These are phyloP conservation scores for Nakazawaea populi DNA, from an alignment of 805 yeast genomes.

Conservation along the genomic window DNA sequence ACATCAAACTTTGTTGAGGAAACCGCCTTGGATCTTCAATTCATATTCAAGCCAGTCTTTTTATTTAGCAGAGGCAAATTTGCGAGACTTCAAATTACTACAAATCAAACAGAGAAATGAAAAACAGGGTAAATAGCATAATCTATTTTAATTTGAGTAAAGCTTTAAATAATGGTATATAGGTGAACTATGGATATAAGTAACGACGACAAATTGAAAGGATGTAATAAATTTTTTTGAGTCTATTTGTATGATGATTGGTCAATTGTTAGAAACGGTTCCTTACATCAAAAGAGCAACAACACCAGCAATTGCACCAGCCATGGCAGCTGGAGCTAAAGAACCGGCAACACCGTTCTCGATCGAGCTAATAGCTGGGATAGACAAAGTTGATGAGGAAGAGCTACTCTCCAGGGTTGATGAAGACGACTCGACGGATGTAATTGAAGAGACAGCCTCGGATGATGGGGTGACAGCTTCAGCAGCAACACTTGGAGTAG, in stretches of 20 bases:
- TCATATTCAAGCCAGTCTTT: too few relatives aligned
- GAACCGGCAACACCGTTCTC: constrained; percentile 15
- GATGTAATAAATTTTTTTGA: too few relatives aligned
- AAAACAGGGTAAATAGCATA: too few relatives aligned
- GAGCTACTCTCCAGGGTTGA: constrained; percentile 21
- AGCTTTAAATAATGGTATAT: neutral
- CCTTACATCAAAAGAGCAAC: constrained; percentile 16
- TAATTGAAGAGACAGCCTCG: constrained; percentile 17
- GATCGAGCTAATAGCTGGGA: constrained; percentile 13
- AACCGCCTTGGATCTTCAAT: too few relatives aligned
- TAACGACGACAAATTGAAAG: too few relatives aligned
- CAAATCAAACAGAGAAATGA: neutral
- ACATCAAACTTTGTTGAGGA: too few relatives aligned
- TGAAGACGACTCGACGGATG: constrained; percentile 21
- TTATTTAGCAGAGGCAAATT: too few relatives aligned
- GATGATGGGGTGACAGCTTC: constrained; percentile 24
- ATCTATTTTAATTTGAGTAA: neutral
- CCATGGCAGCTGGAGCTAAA: constrained; percentile 17
- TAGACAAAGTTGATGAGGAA: constrained; percentile 17
- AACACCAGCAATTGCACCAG: constrained; percentile 18
- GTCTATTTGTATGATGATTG: too few relatives aligned
- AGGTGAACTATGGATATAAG: neutral
- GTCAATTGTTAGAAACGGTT: neutral
- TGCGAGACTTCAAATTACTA: neutral
- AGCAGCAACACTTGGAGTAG: constrained; percentile 12